Evolutionary conservation across 1,139 yeast genomes (phyloP).

Genomic region (Lodderomyces oxycetoniae): DNA sequence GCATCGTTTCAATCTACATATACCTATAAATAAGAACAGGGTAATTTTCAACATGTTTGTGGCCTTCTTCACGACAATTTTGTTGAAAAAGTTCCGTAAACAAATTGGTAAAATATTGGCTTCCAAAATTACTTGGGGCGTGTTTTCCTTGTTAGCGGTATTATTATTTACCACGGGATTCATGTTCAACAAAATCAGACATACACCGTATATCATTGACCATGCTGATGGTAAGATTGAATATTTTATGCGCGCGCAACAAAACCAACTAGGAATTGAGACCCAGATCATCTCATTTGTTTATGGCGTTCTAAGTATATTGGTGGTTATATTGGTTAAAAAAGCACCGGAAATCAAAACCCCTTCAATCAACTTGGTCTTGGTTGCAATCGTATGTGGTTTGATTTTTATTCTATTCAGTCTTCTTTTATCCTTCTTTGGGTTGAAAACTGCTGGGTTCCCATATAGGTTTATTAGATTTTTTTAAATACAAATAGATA

Average conservation of each 20-base stretch:
- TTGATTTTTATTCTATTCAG: slow-evolving; percentile 50
- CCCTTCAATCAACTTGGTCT: slow-evolving; percentile 39
- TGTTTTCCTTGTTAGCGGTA: slow-evolving; percentile 52
- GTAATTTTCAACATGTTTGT: slow-evolving; percentile 45
- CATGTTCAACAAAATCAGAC: slow-evolving; percentile 88
- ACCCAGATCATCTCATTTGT: slow-evolving; percentile 69
- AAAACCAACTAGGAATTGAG: slow-evolving; percentile 74
- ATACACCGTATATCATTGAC: slow-evolving; percentile 62
- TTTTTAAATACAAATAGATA: slow-evolving; percentile 12
- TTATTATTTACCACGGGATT: slow-evolving; percentile 81
- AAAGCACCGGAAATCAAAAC: slow-evolving; percentile 44
- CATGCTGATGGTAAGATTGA: slow-evolving; percentile 51
- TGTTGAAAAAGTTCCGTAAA: slow-evolving; percentile 26
- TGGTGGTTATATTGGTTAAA: slow-evolving; percentile 46
- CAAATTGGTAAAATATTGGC: slow-evolving; percentile 27
- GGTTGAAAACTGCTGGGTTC: slow-evolving; percentile 55
- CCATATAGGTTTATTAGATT: slow-evolving; percentile 48
- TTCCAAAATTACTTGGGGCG: slow-evolving; percentile 57
- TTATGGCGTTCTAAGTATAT: slow-evolving; percentile 54
- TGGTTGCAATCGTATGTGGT: slow-evolving; percentile 35
- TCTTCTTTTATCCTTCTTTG: slow-evolving; percentile 51
- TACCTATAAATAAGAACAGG: slow-evolving; percentile 55
- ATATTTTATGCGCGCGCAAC: slow-evolving; percentile 65
- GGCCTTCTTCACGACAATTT: slow-evolving; percentile 22
- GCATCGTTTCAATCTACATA: slow-evolving; percentile 40